Base-by-base conservation (phyloP, 2,329 filamentous ascomycete genomes). In the Ceratocystis eucalypticola region DNA sequence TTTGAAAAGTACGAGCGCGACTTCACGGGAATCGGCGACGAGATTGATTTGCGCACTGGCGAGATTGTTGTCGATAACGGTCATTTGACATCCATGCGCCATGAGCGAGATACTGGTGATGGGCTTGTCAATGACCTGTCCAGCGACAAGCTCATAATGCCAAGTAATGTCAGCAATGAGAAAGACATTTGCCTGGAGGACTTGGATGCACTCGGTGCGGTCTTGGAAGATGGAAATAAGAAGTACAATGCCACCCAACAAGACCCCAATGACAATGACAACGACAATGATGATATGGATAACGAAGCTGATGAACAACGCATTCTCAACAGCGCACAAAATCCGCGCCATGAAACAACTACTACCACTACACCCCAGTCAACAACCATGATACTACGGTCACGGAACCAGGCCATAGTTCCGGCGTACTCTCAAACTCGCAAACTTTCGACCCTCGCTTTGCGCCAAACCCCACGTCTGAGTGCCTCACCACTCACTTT, bases 11-110 rank as follows among this genome's bases (percentile, higher is more conserved):
- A 96, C 74, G 86, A 82, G 65, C 86, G 81, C 69, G 88, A 96
- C 73, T 96, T 96, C 72, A 85, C 85, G 1, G 88, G 86, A 3
- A 81, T 93, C 63, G 91, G 88, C 65, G 93, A 97, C 74, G 91
- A 96, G 76, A 91, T 97, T 71, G 90, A 97, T 74, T 79, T 96
- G 66, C 79, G 80, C 62, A 93, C 89, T 0, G 91, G 90, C 65
- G 80, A 89, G 67, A 85, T 97, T 61, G 81, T 96, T n/a, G 86
- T 96, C 66, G 83, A 97, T 75, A 94, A 96, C 78, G 93, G 94
- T 0, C 94, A 97, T 76, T 74, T 96, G 64, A 74, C 82, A 63
- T 72, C 73, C 74, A 83, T 72, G 84, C 90, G 80, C 72, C 77
- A 72, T 74, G 83, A 75, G 80, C 87, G 73, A 76, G 77, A 78